Conservation (phyloP, 2,329 filamentous ascomycete species). For the Amphichorda felina region DNA sequence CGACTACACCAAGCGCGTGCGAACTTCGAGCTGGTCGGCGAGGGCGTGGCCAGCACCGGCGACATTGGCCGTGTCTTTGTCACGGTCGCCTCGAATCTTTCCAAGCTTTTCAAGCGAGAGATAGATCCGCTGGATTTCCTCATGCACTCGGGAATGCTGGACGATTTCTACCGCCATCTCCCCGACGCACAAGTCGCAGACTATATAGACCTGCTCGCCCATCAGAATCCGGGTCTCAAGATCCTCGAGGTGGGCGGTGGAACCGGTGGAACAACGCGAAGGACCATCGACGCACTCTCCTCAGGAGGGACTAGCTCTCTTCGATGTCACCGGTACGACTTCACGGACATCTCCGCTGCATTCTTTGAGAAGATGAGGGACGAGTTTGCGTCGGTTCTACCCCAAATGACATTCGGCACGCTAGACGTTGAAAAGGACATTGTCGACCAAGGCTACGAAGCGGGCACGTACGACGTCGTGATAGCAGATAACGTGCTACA, state of each 20-base stretch:
- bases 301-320: neutral
- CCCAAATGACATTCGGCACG: constrained; percentile 15
- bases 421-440: constrained; percentile 17
- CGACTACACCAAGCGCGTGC: no score
- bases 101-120: neutral
- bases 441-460: constrained; percentile 10
- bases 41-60: neutral
- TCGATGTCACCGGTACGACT: constrained; percentile 7
- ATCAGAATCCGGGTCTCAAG: constrained; percentile 4
- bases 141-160: neutral
- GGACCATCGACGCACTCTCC: neutral
- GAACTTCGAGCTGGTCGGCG: neutral
- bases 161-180: neutral
- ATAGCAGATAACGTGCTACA: constrained; percentile 14
- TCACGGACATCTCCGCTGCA: constrained; percentile 11
- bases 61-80: neutral
- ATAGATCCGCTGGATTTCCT: neutral
- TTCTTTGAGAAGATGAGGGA: constrained; percentile 10
- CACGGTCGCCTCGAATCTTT: neutral
- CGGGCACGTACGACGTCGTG: constrained; percentile 11
- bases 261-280: constrained; percentile 1
- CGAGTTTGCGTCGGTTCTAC: constrained; percentile 8
- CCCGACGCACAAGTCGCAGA: neutral
- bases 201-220: constrained; percentile 3
- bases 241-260: constrained; percentile 4